Conservation (phyloP, 331 rosid species). For the Quercus lobata region DNA sequence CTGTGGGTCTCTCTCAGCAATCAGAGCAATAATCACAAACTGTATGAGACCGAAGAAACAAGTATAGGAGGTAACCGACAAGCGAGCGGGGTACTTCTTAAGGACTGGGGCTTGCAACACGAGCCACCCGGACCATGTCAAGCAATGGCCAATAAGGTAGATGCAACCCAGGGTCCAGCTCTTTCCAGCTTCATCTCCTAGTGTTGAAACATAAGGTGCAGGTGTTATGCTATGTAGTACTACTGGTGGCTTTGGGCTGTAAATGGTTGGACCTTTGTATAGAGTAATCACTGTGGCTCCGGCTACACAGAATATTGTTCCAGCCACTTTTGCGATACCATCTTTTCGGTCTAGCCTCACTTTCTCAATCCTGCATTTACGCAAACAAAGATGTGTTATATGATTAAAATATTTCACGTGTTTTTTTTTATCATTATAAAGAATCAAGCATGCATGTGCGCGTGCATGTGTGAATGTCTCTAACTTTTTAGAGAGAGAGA, state of each 20-base stretch:
- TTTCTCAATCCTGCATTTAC: conserved; percentile 64
- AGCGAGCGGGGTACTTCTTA: conserved; percentile 93
- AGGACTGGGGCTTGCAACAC: conserved; percentile 90
- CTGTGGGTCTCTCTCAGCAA: conserved; percentile 56
- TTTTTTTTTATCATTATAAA: background rate
- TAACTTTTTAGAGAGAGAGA: background rate
- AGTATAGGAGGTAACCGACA: conserved; percentile 88
- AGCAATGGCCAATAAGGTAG: conserved; percentile 85
- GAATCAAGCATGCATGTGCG: background rate
- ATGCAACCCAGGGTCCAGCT: conserved; percentile 93
- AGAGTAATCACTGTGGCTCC: conserved; percentile 94
- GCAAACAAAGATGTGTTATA: background rate
- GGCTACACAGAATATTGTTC: conserved; percentile 75
- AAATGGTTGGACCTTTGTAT: conserved; percentile 87
- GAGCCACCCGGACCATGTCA: conserved; percentile 95
- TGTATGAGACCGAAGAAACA: conserved; percentile 91
- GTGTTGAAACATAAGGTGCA: conserved; percentile 22
- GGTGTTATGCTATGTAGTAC: conserved; percentile 11
- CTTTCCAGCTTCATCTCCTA: conserved; percentile 74
- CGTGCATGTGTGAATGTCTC: background rate
- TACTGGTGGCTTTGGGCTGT: conserved; percentile 63
- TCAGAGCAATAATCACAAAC: conserved; percentile 65
- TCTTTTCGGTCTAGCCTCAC: conserved; percentile 75
- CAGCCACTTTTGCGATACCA: conserved; percentile 74
- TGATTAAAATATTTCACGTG: background rate